Base-by-base conservation (phyloP, 2,329 filamentous ascomycete species). In the Arthrinium phaeospermum region DNA sequence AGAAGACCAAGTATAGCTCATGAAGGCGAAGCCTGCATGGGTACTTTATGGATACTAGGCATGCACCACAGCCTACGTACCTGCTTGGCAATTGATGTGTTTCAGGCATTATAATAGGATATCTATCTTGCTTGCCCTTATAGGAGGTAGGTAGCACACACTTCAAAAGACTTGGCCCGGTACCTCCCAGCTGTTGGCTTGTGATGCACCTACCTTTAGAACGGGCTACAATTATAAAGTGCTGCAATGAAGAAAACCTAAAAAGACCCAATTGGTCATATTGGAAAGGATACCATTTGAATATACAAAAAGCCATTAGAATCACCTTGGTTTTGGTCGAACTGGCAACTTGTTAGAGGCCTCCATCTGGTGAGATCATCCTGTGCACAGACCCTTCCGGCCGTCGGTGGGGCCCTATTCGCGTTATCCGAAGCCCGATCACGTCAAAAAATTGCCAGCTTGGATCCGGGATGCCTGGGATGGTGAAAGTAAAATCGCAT, bases 1-100 rank as follows among this genome's bases (percentile, higher is more conserved):
- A 75, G 41, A 77, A 78, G 34, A 76, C 76, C 67, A 76, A 75
- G 44, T 75, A 46, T 71, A 51, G 44, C 4, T 13, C 47, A 1
- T 67, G 57, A 41, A 24, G 34, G 34, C 22, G 19, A 64, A 71
- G 34, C 27, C 34, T 67, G 10, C 12, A 57, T 30, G 6, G 5
- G 24, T 30, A 19, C 51, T 30, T 19, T 22, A 19, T 5, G 16
- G 19, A 22, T 47, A 47, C 7, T 47, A 47, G 19, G 19, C 22
- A 47, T 47, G 19, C 8, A 47, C 44, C 19, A 47, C 46, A 47
- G 46, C 46, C 46, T 22, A 47, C 22, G 19, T 16, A 22, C 6
- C 16, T 47, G 6, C 46, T 47, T 47, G 46, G 46, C 46, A 37
- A 37, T 37, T 37, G 37, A 37, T 37, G 37, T 41, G 37, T 41